Evolutionary conservation across 148 eudicot species (phyloP).

Genomic region (Dianthus caryophyllus): DNA sequence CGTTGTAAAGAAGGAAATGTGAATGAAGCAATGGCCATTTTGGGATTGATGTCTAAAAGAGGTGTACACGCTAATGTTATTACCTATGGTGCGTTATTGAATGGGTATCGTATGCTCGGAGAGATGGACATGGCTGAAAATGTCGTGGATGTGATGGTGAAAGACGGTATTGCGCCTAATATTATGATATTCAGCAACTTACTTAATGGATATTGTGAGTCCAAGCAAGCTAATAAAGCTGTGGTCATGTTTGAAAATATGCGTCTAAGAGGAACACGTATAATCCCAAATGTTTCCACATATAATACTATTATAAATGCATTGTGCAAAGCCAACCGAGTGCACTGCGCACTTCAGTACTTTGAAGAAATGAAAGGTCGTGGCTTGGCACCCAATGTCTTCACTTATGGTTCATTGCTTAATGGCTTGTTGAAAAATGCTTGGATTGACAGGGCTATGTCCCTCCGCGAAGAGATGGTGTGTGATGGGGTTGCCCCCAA

Average conservation of each 20-base stretch:
- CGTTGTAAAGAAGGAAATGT: conserved; percentile 14
- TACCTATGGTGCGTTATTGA: conserved; percentile 3
- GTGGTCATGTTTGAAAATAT: too few relatives aligned
- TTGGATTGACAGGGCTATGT: too few relatives aligned
- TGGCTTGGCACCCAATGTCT: not conserved
- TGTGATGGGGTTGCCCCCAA: not conserved
- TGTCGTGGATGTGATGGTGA: too few relatives aligned
- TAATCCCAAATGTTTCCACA: conserved; percentile 5
- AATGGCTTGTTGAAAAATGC: too few relatives aligned
- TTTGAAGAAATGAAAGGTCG: conserved; percentile 1
- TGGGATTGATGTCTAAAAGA: not conserved
- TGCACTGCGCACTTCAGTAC: not conserved
- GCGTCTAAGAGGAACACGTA: too few relatives aligned
- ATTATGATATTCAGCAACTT: not conserved
- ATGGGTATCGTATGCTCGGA: not conserved
- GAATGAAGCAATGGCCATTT: not conserved
- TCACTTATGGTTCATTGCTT: not conserved
- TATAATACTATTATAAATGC: conserved; percentile 13
- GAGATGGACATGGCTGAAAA: not conserved
- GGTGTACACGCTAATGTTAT: not conserved
- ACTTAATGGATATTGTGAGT: conserved; percentile 22
- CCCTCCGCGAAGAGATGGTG: not conserved
- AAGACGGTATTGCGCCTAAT: not conserved
- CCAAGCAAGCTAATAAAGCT: too few relatives aligned
- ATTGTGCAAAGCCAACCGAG: not conserved